Base-by-base conservation (phyloP, 495 filamentous ascomycete genomes). In the Penicillium maclennaniae region DNA sequence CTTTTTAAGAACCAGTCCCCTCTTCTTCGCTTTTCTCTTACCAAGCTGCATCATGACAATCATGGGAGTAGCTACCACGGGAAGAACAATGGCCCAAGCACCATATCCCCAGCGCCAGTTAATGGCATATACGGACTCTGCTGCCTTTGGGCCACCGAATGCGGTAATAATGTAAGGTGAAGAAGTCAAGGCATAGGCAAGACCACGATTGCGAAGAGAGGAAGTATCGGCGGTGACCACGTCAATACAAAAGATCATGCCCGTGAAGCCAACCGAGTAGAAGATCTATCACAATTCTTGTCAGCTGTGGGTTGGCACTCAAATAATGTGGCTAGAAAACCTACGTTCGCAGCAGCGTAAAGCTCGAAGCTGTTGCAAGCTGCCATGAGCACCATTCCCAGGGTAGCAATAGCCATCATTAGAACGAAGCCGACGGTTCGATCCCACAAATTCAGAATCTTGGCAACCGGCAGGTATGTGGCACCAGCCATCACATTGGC, bases 391-490 rank as follows among this genome's bases (percentile, higher is more conserved):
- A 80, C 68, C 49, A 79, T 52, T 7, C 69, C 67, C 5, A 77
- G 10, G 1, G 62, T 71, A 0, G 63, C 55, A 46, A 73, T 59
- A 4, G 45, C 27, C 0, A 73, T 49, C 69, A 72, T 69, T 39
- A 79, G 19, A 14, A 61, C 67, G 59, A 85, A 86, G 21, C 73
- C 72, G 28, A 73, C 61, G 59, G 78, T 54, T 60, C 81, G 60
- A 52, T 83, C 85, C 74, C 79, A 87, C 20, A 86, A 65, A 59
- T 89, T 82, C 54, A 87, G 68, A 34, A 85, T 71, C 69, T 88
- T 87, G 38, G 83, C 84, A 15, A 87, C 67, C 1, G 84, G 77
- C 39, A 87, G 64, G 42, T 65, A 69, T 3, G 55, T 55, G 2
- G 66, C 67, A 6, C 58, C 63, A 7, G 63, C 43, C 60, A 69